Evolutionary conservation across 1,139 yeast genomes (phyloP).

Genomic region (Sugiyamaella japonica): DNA sequence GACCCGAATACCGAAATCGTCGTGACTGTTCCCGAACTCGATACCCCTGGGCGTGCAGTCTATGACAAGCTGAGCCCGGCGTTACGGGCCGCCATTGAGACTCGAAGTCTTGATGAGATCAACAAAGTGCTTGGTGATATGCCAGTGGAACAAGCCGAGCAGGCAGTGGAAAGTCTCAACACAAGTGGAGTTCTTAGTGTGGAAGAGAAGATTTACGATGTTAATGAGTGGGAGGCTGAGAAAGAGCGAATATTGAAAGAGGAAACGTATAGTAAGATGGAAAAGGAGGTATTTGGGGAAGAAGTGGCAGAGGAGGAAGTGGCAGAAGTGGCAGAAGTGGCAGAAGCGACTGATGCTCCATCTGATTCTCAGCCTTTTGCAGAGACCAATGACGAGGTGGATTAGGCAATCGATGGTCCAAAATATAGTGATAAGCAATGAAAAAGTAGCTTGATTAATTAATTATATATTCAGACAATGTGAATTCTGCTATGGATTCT

Average conservation of each 20-base stretch:
- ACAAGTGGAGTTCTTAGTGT: constrained; percentile 83
- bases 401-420: too few relatives aligned
- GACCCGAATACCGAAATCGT: constrained; percentile 79
- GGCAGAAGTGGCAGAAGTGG: too few relatives aligned
- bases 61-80: constrained; percentile 58
- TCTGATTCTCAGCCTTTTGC: neutral
- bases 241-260: constrained; percentile 32
- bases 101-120: constrained; percentile 72
- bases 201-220: constrained; percentile 73
- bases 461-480: neutral
- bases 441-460: constrained; percentile 1
- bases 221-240: constrained; percentile 59
- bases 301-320: too few relatives aligned
- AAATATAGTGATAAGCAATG: neutral
- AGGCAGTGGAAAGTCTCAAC: constrained; percentile 68
- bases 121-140: constrained; percentile 80
- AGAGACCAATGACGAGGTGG: constrained; percentile 9
- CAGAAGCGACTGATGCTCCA: neutral
- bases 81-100: constrained; percentile 74
- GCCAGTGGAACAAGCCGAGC: constrained; percentile 78
- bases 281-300: constrained; percentile 9
- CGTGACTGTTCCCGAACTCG: constrained; percentile 65
- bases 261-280: constrained; percentile 4
- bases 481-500: too few relatives aligned
- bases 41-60: constrained; percentile 43